phyloP scores from a whole-genome alignment of 805 yeast species.

The Cyberlindnera meyerae region DNA sequence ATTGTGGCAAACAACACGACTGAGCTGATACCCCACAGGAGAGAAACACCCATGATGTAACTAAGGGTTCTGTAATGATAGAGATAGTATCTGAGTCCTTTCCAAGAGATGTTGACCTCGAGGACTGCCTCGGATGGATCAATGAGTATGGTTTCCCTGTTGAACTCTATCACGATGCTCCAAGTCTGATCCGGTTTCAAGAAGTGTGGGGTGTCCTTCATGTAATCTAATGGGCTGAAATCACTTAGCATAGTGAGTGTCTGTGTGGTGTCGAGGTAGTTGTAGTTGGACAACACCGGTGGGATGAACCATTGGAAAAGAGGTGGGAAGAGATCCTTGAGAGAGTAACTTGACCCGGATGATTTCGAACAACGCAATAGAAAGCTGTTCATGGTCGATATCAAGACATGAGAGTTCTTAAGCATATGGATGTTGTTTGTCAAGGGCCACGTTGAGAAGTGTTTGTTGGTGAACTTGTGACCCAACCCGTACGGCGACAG shows the following conservation, averaged over 20 bases:
- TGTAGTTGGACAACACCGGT: slow-evolving; percentile 10
- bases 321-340: slow-evolving; percentile 17
- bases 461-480: slow-evolving; percentile 12
- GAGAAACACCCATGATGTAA: slow-evolving; percentile 17
- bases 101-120: slow-evolving; percentile 19
- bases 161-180: slow-evolving; percentile 22
- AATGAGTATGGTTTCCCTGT: slow-evolving; percentile 14
- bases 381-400: slow-evolving; percentile 20
- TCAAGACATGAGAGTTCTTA: slow-evolving; percentile 15
- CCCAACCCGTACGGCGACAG: slow-evolving; percentile 9
- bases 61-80: slow-evolving; percentile 21
- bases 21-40: slow-evolving; percentile 20
- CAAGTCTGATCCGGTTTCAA: slow-evolving; percentile 10
- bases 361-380: slow-evolving; percentile 16
- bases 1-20: slow-evolving; percentile 14
- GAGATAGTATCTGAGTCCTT: slow-evolving; percentile 23
- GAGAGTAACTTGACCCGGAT: neutral
- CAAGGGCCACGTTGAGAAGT: slow-evolving; percentile 22
- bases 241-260: slow-evolving; percentile 14
- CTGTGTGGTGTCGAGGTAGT: slow-evolving; percentile 2
- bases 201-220: slow-evolving; percentile 2
- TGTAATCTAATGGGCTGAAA: slow-evolving; percentile 10
- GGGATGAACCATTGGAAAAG: slow-evolving; percentile 17
- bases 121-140: slow-evolving; percentile 18
- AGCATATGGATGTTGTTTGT: slow-evolving; percentile 23